Evolutionary conservation across 441 rosid genomes (phyloP).

Genomic region (Macaranga tanarius): DNA sequence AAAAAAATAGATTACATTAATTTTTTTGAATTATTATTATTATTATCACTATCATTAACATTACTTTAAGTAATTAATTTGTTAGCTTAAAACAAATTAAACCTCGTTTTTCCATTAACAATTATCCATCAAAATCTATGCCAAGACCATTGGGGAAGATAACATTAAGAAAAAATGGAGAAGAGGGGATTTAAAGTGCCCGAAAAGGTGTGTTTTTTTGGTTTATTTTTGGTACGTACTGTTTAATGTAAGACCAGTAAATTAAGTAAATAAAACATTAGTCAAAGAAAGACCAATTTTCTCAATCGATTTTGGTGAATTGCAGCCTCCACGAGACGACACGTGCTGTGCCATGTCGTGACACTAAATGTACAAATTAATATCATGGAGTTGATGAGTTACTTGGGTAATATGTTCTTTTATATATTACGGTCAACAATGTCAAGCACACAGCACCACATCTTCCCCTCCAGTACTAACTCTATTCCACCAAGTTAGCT

Average conservation of each 20-base stretch:
- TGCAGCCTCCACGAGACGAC: slow-evolving; percentile 27
- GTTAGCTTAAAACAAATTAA: neutral
- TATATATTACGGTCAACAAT: slow-evolving; percentile 34
- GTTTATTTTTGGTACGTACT: neutral
- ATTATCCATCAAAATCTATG: neutral
- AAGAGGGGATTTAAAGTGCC: neutral
- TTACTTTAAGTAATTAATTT: too few relatives aligned
- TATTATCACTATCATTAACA: too few relatives aligned
- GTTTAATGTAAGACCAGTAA: slow-evolving; percentile 3
- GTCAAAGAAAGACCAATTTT: slow-evolving; percentile 12
- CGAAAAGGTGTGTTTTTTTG: slow-evolving; percentile 5
- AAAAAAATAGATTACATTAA: too few relatives aligned
- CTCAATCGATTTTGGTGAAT: slow-evolving; percentile 6
- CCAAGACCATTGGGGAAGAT: neutral
- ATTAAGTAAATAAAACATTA: neutral
- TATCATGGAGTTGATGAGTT: neutral
- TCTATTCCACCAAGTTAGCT: neutral
- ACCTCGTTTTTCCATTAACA: neutral
- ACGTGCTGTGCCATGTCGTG: slow-evolving; percentile 28
- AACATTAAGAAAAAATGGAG: neutral
- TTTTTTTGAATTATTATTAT: too few relatives aligned
- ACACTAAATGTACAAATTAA: slow-evolving; percentile 17
- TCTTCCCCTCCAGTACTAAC: neutral
- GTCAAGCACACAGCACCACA: slow-evolving; percentile 16
- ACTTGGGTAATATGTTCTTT: neutral